Conservation (phyloP, 148 eudicot genomes). For the Diospyros kaki region DNA sequence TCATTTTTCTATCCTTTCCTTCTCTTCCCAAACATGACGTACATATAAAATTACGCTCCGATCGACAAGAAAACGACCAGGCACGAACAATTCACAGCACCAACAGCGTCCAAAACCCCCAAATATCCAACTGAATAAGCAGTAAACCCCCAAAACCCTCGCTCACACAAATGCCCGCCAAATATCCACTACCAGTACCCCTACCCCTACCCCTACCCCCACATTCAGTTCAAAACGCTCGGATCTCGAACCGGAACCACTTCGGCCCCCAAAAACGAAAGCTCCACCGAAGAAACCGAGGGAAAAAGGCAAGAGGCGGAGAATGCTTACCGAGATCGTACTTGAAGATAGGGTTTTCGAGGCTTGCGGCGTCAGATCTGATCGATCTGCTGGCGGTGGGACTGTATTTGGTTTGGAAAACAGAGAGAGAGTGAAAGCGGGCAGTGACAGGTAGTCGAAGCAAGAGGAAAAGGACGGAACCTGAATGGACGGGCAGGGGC, state of each 20-base stretch:
- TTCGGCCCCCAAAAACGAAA: neutral
- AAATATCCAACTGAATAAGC: neutral
- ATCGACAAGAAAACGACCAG: neutral
- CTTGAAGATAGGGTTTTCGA: neutral
- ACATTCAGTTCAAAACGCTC: conserved; percentile 17
- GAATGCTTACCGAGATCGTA: conserved; percentile 24
- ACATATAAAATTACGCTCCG: neutral
- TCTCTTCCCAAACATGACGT: too few species aligned
- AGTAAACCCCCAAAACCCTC: conserved; percentile 1
- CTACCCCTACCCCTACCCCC: neutral
- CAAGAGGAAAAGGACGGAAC: neutral
- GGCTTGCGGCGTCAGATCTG: conserved; percentile 15
- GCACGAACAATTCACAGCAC: conserved; percentile 1
- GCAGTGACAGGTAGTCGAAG: neutral
- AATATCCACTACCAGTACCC: neutral
- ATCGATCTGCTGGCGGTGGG: neutral
- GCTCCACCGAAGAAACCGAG: neutral
- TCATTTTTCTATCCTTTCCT: too few species aligned
- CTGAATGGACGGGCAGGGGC: neutral
- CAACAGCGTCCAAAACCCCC: neutral
- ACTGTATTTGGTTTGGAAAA: neutral
- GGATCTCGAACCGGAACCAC: conserved; percentile 21
- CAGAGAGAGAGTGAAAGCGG: neutral
- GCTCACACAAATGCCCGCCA: conserved; percentile 5
- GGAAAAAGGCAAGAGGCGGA: neutral